Evolutionary conservation across 1,284 basidiomycete genomes (phyloP).

Genomic region (Rugosomyces carneus): DNA sequence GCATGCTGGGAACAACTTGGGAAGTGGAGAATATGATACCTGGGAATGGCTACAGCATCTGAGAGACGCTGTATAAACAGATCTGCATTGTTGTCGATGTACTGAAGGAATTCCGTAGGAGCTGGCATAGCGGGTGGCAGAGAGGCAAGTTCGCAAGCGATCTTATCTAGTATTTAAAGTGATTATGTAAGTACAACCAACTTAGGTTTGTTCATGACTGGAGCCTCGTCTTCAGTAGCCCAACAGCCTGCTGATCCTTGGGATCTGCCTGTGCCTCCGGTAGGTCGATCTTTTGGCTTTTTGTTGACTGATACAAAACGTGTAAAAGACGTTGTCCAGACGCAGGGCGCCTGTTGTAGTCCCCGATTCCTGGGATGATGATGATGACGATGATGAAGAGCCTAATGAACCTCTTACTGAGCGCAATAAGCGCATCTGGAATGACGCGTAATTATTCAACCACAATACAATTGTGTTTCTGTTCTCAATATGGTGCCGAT

Average conservation of each 20-base stretch:
- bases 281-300: constrained; percentile 7
- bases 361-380: constrained; percentile 36
- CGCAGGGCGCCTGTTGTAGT: constrained; percentile 16
- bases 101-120: constrained; percentile 38
- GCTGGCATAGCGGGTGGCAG: constrained; percentile 32
- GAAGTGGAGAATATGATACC: constrained; percentile 37
- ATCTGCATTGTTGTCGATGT: constrained; percentile 66
- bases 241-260: constrained; percentile 17
- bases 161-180: neutral
- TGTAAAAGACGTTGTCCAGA: constrained; percentile 10
- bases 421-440: constrained; percentile 39
- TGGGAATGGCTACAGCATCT: constrained; percentile 86
- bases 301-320: neutral
- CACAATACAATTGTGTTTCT: neutral
- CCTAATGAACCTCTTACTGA: constrained; percentile 26
- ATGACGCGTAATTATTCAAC: constrained; percentile 31
- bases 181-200: neutral
- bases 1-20: constrained; percentile 1
- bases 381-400: constrained; percentile 28
- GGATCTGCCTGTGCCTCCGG: constrained; percentile 15
- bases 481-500: neutral
- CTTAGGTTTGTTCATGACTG: constrained; percentile 12
- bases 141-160: neutral
- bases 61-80: constrained; percentile 74
- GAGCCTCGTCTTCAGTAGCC: constrained; percentile 14